These are phyloP conservation scores for Penicillium verhagenii DNA, from an alignment of 495 filamentous ascomycete genomes.

Conservation along the genomic window DNA sequence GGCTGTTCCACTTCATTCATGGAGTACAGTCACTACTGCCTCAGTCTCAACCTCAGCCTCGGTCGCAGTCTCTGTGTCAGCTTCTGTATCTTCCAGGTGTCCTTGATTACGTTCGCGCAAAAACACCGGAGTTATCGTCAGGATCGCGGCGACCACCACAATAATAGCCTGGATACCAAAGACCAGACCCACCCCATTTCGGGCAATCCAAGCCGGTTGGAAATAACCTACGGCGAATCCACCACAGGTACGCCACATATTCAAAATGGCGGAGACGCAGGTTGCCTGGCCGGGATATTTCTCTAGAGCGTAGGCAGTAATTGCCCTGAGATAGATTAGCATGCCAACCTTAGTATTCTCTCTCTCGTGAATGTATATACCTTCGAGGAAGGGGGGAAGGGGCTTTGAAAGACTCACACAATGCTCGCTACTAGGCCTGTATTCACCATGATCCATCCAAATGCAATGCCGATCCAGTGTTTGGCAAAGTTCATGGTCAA, in stretches of 20 bases:
- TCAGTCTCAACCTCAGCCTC: no score
- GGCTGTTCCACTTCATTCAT: neutral
- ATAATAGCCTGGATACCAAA: constrained; percentile 47
- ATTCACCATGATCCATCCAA: constrained; percentile 44
- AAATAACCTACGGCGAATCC: constrained; percentile 50
- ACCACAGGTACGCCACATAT: constrained; percentile 44
- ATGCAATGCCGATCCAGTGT: constrained; percentile 40
- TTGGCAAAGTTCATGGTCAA: constrained; percentile 34
- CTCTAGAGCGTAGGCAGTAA: constrained; percentile 42
- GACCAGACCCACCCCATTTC: constrained; percentile 39
- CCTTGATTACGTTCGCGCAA: constrained; percentile 10
- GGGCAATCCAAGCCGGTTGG: constrained; percentile 43
- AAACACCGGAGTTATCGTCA: constrained; percentile 35
- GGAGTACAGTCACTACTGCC: no score
- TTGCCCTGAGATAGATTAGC: constrained; percentile 21
- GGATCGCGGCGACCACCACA: constrained; percentile 27
- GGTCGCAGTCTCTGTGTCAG: neutral
- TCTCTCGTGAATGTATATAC: neutral
- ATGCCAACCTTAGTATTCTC: neutral
- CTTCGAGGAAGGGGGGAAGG: neutral
- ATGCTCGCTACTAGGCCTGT: constrained; percentile 37
- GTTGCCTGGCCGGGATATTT: constrained; percentile 44
- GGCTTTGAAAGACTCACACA: constrained; percentile 24
- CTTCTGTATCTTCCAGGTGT: neutral
- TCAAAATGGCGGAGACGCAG: constrained; percentile 42